Base-by-base conservation (phyloP, 176 grass and related monocot species). In the Oryza australiensis region DNA sequence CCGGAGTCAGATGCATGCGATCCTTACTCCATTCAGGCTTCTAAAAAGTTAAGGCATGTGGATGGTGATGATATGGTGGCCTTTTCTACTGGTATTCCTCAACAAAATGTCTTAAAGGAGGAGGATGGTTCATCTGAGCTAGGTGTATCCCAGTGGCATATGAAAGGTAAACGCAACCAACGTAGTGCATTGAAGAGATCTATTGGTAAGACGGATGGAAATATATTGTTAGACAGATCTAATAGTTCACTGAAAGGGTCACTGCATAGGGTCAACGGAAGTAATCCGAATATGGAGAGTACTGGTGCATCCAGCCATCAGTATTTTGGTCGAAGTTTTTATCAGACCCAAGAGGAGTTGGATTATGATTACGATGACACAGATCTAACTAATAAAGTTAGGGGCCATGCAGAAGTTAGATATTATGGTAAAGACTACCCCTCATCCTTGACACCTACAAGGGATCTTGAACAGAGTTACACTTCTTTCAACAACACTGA, bases 111-210 rank as follows among this genome's bases (percentile, higher is more conserved):
- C 68, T 71, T 86, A 7, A 68, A 90, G 62, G 84, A 88, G 15
- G 82, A 71, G 33, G 33, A 81, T 85, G 71, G 72, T 81, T 81
- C 89, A 40, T 51, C 81, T 62, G 85, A 85, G 29, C 48, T 85
- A 38, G 89, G 82, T 73, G 85, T 92, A 57, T 92, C 93, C 26
- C 86, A 87, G 35, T 95, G 93, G 93, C 83, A 92, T 76, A 88
- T 92, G 67, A 95, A 95, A 86, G 89, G 93, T 72, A 95, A 95
- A 87, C 93, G 93, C 82, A 95, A 95, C 66, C 91, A 53, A 65
- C 84, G 93, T 34, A 92, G 68, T 75, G 67, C 64, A 65, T 67
- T 77, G 23, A 95, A 90, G 83, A 83, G 83, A 37, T 67, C 79
- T 38, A 76, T 55, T 16, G 62, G 82, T 53, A 60, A 81, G 66